Base-by-base conservation (phyloP, 2,329 filamentous ascomycete species). In the Colletotrichum lini region DNA sequence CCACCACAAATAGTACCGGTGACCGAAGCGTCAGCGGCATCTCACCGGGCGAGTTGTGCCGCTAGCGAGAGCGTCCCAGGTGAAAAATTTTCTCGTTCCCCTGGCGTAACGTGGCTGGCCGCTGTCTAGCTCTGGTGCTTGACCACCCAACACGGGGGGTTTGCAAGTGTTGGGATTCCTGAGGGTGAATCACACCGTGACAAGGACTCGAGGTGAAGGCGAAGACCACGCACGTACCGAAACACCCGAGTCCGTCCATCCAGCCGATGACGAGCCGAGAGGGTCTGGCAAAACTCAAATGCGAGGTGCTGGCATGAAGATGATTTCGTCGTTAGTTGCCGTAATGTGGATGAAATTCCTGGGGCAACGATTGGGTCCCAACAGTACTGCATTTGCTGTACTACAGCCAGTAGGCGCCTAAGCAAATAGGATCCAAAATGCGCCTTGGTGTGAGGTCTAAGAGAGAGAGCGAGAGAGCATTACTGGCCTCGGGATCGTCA, bases 1-100 rank as follows among this genome's bases (percentile, higher is more conserved):
- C 57, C 44, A 47, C 44, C 44, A 47, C 44, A 54, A 54, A 54
- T 54, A 23, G 12, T 5, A 67, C 56, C 56, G 66, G 54, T 52
- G 66, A 38, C 66, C 38, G 44, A 38, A 44, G 54, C 30, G 53
- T 9, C 23, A 53, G 47, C 47, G 60, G 67, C 56, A 70, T 50
- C 49, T 70, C 54, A 66, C 66, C 50, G 52, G 53, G 58, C 21
- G 54, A 52, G 49, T 38, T 66, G 70, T 70, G 70, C 67, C 66
- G 35, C 70, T 70, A 56, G 42, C 70, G 65, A 56, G 40, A 62
- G 60, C 67, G 56, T 70, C 50, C 70, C 47, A 38, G 35, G 49
- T 72, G 54, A 70, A 72, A 72, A 65, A 3, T 56, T 70, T 70
- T 72, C 54, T 67, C 58, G 10, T 42, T 49, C 65, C 65, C 69